These are phyloP conservation scores for Astrothelium macrocarpum DNA, from an alignment of 495 filamentous ascomycete genomes.

Conservation along the genomic window DNA sequence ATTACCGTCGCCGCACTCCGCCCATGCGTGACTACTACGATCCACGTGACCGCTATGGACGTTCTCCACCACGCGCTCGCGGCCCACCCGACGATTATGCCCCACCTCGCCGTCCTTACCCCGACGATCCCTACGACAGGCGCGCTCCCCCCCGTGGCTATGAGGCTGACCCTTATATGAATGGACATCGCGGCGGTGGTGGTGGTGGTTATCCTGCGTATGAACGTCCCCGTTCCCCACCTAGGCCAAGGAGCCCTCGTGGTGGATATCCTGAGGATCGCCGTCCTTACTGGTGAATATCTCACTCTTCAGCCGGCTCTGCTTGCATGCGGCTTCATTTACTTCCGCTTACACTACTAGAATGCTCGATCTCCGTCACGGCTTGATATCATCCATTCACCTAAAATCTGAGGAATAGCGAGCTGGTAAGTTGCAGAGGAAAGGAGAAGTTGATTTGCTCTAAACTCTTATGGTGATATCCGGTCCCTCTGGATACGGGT, in stretches of 20 bases:
- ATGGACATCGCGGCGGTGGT: slow-evolving; percentile 48
- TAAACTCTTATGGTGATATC: too few relatives aligned
- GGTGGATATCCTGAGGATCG: slow-evolving; percentile 11
- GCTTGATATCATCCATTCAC: background rate
- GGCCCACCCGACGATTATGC: slow-evolving; percentile 65
- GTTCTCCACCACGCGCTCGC: slow-evolving; percentile 58
- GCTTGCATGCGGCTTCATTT: background rate
- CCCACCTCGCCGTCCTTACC: slow-evolving; percentile 38
- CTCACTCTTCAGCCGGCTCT: background rate
- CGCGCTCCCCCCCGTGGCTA: slow-evolving; percentile 43
- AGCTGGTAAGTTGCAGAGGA: too few relatives aligned
- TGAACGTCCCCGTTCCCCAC: slow-evolving; percentile 48
- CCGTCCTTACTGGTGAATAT: slow-evolving; percentile 31
- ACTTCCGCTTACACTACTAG: background rate
- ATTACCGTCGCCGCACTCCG: slow-evolving; percentile 76
- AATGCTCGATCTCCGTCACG: background rate
- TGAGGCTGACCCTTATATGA: slow-evolving; percentile 55
- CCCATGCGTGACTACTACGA: slow-evolving; percentile 78
- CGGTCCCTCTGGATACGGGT: background rate
- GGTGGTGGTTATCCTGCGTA: slow-evolving; percentile 34
- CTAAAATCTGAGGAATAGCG: background rate
- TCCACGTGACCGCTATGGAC: slow-evolving; percentile 60
- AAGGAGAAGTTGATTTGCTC: background rate
- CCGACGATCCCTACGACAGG: slow-evolving; percentile 47
- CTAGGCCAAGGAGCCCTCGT: slow-evolving; percentile 29